Evolutionary conservation across 1,284 basidiomycete species (phyloP), one percentile per base, ranked within the genome.

Genomic region (Ustilago trichophora): DNA sequence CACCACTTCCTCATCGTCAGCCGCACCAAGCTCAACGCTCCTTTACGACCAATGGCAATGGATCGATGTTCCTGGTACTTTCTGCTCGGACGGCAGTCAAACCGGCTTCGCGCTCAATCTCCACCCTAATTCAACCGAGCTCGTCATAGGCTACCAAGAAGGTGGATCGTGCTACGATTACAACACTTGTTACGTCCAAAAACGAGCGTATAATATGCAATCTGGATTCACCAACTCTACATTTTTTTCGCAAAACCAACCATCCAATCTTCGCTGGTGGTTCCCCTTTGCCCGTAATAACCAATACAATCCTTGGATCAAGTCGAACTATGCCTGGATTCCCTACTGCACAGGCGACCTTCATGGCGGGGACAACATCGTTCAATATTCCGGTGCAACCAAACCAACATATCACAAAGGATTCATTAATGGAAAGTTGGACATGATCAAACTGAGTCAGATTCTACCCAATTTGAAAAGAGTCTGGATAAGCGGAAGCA

Each of bases 301-400:
- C 35, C 43, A 51, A 31, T 52, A 19, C 16, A 63, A 56, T 15
- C 52, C 52, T 0, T 63, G 59, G 59, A 33, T 43, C 16, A 35
- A 31, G 18, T 31, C 57, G 6, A 59, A 55, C 22, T 55, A 53
- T 7, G 63, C 57, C 1, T 66, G 37, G 36, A 37, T 66, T n/a
- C 63, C 63, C 0, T 66, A 66, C 47, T 66, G 63, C 47, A 66
- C 63, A 0, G 63, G 63, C 24, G 63, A 66, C 18, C 50, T 53
- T 12, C 57, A 62, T 19, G 43, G 51, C 10, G 63, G 63, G 0
- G 49, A 66, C 29, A 55, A 55, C 11, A 33, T 49, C n/a, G 51
- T 42, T n/a, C 24, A 45, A 29, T 66, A 66, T 46, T 22, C 33
- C 12, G 56, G 56, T 1, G 29, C 32, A 1, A 35, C 36, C 19